phyloP scores from a whole-genome alignment of 768 basidiomycete genomes.

The Fomitopsis serialis region DNA sequence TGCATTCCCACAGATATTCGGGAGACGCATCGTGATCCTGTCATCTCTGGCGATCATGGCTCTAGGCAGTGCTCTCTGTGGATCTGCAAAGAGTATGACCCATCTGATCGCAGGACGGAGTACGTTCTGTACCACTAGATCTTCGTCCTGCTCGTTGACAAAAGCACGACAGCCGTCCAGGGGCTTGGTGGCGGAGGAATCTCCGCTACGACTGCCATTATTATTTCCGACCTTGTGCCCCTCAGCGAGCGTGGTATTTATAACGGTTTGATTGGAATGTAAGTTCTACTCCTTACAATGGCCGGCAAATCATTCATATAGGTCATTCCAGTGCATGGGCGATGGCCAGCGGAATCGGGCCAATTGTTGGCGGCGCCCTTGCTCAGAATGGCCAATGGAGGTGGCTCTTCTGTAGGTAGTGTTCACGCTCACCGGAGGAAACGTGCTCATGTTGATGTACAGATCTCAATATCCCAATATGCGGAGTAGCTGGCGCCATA shows the following conservation, averaged over 20 bases:
- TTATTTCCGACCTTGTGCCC: conserved; percentile 21
- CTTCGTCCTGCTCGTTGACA: too few species aligned
- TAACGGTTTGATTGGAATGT: conserved; percentile 11
- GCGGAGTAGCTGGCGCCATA: background rate
- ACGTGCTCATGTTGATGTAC: background rate
- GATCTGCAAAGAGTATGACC: conserved; percentile 32
- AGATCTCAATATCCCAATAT: conserved; percentile 8
- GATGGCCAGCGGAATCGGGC: conserved; percentile 19
- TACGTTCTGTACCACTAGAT: too few species aligned
- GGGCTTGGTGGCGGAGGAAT: conserved; percentile 23
- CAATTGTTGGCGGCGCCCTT: conserved; percentile 24
- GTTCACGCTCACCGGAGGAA: background rate
- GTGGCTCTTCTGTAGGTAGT: conserved; percentile 8
- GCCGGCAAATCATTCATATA: too few species aligned
- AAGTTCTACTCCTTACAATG: background rate
- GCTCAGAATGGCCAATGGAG: conserved; percentile 7
- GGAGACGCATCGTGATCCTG: conserved; percentile 27
- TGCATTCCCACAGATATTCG: conserved; percentile 23
- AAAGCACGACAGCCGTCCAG: conserved; percentile 28
- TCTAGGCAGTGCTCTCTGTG: conserved; percentile 33
- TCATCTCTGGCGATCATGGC: conserved; percentile 27
- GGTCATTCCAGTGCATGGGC: conserved; percentile 9
- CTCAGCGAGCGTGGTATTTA: conserved; percentile 29
- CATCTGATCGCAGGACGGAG: conserved; percentile 29
- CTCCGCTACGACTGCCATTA: conserved; percentile 16